Conservation (phyloP, 371 early-diverging fungal species). For the Mortierella sp. region DNA sequence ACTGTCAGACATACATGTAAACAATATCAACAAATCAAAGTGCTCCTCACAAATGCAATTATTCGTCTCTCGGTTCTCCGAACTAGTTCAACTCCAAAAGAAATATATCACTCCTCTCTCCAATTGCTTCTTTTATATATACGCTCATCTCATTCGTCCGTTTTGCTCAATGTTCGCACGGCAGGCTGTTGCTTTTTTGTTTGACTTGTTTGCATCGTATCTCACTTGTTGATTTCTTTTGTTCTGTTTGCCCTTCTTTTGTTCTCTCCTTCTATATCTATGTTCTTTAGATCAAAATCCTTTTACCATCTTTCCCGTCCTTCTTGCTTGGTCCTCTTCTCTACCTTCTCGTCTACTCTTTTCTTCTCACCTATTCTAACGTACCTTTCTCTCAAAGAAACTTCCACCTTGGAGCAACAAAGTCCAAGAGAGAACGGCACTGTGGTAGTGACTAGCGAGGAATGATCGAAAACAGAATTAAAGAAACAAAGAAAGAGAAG, state of each 20-base stretch:
- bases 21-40: too few relatives aligned
- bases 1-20: background rate
- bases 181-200: background rate
- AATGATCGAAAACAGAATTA: background rate
- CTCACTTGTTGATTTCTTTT: background rate
- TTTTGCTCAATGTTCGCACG: background rate
- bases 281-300: background rate
- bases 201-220: background rate
- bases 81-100: too few relatives aligned
- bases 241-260: too few relatives aligned
- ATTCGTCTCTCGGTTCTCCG: too few relatives aligned
- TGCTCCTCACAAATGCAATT: too few relatives aligned
- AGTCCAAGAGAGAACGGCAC: background rate
- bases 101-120: too few relatives aligned
- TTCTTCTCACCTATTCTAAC: too few relatives aligned
- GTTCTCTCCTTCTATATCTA: background rate
- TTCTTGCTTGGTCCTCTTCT: background rate
- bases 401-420: background rate
- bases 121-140: background rate
- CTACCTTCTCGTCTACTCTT: background rate
- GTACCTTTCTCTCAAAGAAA: background rate
- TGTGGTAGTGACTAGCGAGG: background rate
- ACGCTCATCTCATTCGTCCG: background rate
- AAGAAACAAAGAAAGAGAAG: background rate
- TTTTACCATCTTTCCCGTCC: background rate